phyloP scores from a whole-genome alignment of 306 rosid species.

The Senna siamea region DNA sequence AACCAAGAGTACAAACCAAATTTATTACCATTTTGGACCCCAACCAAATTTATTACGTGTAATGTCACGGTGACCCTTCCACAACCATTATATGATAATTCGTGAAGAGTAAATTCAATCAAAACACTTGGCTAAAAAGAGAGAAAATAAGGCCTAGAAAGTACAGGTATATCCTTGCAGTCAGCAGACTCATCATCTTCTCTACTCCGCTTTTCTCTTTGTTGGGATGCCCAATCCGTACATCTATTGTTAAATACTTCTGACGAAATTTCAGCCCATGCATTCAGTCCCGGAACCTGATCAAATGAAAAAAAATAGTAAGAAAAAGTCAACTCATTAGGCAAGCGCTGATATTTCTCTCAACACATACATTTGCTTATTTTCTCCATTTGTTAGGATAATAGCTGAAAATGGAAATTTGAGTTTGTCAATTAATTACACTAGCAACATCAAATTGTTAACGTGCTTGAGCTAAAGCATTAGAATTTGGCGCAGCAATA shows the following conservation, averaged over 20 bases:
- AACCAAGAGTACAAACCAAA: slow-evolving; percentile 6
- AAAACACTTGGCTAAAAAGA: slow-evolving; percentile 15
- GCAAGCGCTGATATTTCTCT: neutral
- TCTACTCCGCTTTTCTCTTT: slow-evolving; percentile 71
- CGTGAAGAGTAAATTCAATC: neutral
- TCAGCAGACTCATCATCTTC: slow-evolving; percentile 53
- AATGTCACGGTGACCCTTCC: neutral
- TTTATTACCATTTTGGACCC: neutral
- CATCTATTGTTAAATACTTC: slow-evolving; percentile 33
- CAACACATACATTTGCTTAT: neutral
- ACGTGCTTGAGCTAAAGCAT: neutral
- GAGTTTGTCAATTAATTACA: neutral
- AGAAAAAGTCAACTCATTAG: neutral
- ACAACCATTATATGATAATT: neutral
- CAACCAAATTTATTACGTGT: too few relatives aligned
- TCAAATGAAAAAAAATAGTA: neutral
- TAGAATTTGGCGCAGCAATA: neutral
- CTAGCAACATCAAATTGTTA: neutral
- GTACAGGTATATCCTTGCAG: slow-evolving; percentile 43
- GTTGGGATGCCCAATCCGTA: slow-evolving; percentile 53
- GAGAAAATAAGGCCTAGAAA: slow-evolving; percentile 18
- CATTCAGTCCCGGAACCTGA: slow-evolving; percentile 82
- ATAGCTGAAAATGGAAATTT: slow-evolving; percentile 13
- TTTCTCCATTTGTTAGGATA: neutral
- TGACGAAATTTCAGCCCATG: slow-evolving; percentile 64